phyloP scores from a whole-genome alignment of 306 rosid genomes.

The Delonix regia region DNA sequence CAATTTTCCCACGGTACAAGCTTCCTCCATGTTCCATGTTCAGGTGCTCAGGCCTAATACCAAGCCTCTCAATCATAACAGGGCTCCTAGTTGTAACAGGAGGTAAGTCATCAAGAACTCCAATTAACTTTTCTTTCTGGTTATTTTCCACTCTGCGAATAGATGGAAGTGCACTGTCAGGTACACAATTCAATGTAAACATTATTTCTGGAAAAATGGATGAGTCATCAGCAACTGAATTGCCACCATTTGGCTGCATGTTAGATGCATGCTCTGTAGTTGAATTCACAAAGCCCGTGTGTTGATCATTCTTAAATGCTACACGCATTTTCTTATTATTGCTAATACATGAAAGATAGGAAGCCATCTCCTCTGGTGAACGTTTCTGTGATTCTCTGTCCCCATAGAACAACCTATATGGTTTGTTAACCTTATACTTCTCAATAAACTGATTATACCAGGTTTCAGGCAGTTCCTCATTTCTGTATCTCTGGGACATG shows the following conservation, averaged over 20 bases:
- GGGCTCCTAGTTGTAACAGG: conserved; percentile 60
- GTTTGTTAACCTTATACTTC: conserved; percentile 57
- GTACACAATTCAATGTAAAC: conserved; percentile 76
- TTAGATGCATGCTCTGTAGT: conserved; percentile 46
- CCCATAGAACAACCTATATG: conserved; percentile 52
- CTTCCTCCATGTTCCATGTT: conserved; percentile 66
- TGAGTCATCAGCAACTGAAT: conserved; percentile 47
- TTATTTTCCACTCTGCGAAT: conserved; percentile 48
- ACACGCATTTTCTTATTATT: conserved; percentile 70
- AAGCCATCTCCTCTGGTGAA: conserved; percentile 72
- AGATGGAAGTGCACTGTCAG: conserved; percentile 79
- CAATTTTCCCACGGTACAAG: conserved; percentile 53
- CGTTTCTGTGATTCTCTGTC: conserved; percentile 70
- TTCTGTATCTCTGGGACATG: conserved; percentile 54
- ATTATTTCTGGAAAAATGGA: conserved; percentile 72
- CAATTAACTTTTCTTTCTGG: conserved; percentile 53
- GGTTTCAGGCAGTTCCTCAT: conserved; percentile 70
- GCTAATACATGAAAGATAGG: conserved; percentile 50
- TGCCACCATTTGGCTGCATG: conserved; percentile 53
- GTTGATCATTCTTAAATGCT: conserved; percentile 68
- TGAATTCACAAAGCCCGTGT: conserved; percentile 48
- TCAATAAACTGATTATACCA: conserved; percentile 86
- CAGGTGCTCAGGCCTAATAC: conserved; percentile 65
- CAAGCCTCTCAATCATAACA: conserved; percentile 82
- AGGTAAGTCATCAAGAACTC: conserved; percentile 81